Base-by-base conservation (phyloP, 805 yeast genomes). In the Starmerella vaccinii region DNA sequence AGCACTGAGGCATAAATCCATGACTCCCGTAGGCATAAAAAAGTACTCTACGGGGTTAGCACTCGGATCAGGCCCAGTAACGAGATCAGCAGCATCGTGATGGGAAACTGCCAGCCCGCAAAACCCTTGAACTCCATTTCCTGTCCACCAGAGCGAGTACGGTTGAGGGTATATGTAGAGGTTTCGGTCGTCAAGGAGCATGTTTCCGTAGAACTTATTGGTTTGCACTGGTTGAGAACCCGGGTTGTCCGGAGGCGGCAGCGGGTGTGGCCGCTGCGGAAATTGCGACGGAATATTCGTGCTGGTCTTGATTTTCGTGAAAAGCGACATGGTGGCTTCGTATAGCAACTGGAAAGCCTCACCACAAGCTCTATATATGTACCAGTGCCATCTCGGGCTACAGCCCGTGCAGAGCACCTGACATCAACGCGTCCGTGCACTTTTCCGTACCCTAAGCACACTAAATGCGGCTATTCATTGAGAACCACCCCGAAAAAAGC, bases 151-250 rank as follows among this genome's bases (percentile, higher is more conserved):
- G 44, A 80, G 64, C 2, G 77, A 71, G 63, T 81, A 84, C n/a
- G 95, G 94, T 52, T 76, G 78, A 10, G 82, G 71, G 68, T 74
- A 83, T 3, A 75, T 76, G 49, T 78, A 74, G 47, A 72, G 69
- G 22, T 70, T 69, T 63, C 80, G 86, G 46, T 66, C 66, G 18
- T 71, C 82, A 18, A 82, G 69, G 52, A 80, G 68, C 65, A 84
- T 64, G 63, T 85, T 84, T 27, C 78, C 75, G 67, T 77, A 83
- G 66, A 84, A 85, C 65, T 83, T 84, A 70, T 85, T 84, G 16
- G 95, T 86, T 57, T 80, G 77, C 54, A 75, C 74, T 2, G 82
- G 71, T 49, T 51, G 47, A 32, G 76, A 76, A 8, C 61, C 61
- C 16, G 81, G 77, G 39, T 75, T 61, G 16, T 65, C 71, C 21